Conservation (phyloP, 176 grass and related monocot species). For the Avena sativa region DNA sequence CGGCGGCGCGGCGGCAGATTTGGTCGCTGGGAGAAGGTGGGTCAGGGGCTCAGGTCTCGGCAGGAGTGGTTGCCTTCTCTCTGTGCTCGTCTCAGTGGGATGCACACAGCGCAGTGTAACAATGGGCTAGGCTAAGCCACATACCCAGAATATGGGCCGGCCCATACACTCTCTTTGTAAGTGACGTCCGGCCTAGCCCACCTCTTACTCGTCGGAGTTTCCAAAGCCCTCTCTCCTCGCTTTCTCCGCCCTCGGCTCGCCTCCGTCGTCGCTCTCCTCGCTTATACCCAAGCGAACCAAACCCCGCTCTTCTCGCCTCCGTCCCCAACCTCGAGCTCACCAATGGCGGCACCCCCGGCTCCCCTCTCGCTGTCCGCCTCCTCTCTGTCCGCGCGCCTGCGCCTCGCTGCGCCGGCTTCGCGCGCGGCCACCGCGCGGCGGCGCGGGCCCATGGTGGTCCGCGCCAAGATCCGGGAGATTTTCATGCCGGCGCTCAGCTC, state of each 20-base stretch:
- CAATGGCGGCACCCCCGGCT: constrained; percentile 53
- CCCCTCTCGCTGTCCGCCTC: constrained; percentile 51
- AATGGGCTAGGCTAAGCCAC: no score
- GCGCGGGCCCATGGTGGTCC: constrained; percentile 55
- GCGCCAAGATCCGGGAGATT: constrained; percentile 98
- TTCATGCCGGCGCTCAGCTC: constrained; percentile 99
- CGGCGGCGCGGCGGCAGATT: constrained; percentile 45
- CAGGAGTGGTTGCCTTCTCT: constrained; percentile 9
- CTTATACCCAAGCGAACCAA: constrained; percentile 44
- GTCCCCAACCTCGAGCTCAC: constrained; percentile 7
- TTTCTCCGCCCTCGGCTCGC: constrained; percentile 51
- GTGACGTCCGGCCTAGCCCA: constrained; percentile 18
- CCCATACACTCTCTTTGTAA: not conserved
- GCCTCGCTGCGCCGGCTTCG: not conserved
- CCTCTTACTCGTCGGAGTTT: constrained; percentile 35
- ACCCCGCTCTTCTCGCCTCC: not conserved
- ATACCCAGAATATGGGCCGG: no score
- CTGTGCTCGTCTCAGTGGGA: not conserved
- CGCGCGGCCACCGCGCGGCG: constrained; percentile 2
- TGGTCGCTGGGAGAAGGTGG: constrained; percentile 26
- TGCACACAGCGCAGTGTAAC: not conserved
- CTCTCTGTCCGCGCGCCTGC: constrained; percentile 37
- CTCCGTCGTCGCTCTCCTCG: not conserved
- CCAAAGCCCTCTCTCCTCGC: constrained; percentile 44
- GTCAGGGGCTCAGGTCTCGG: not conserved